phyloP scores from a whole-genome alignment of 1,284 basidiomycete species.

The Ustilago nuda region DNA sequence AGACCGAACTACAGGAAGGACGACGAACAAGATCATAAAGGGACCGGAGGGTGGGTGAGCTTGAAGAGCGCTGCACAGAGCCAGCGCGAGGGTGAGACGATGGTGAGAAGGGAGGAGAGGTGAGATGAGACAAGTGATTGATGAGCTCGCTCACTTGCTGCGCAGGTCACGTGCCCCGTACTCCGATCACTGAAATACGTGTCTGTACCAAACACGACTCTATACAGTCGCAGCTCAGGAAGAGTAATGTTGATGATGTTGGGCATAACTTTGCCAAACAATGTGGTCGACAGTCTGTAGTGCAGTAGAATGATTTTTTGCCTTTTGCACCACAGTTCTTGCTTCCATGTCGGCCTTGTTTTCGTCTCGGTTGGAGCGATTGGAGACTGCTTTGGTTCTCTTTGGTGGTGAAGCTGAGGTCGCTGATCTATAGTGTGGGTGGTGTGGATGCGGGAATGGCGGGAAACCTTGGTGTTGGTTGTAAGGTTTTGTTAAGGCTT shows the following conservation, averaged over 20 bases:
- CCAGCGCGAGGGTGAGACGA: no score
- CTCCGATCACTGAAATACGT: no score
- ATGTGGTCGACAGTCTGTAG: constrained; percentile 27
- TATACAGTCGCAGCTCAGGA: not conserved
- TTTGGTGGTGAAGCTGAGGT: constrained; percentile 13
- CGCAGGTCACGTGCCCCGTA: no score
- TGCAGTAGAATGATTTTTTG: constrained; percentile 19
- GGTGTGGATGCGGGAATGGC: constrained; percentile 4
- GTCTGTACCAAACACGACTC: no score
- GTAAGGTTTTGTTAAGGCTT: constrained; percentile 11
- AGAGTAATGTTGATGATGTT: not conserved
- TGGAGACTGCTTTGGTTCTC: constrained; percentile 31
- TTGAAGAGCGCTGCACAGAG: no score
- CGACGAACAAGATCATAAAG: no score
- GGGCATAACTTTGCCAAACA: constrained; percentile 28
- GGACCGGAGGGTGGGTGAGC: no score
- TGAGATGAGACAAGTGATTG: no score
- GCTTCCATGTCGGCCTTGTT: not conserved
- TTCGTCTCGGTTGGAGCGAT: constrained; percentile 9
- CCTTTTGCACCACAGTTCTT: constrained; percentile 7
- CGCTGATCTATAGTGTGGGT: constrained; percentile 2
- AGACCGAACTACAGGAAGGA: no score
- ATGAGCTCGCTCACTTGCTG: no score
- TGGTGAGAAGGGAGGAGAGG: no score
- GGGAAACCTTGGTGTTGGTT: constrained; percentile 5